Evolutionary conservation across 1,284 basidiomycete species (phyloP).

Genomic region (Cutaneotrichosporon arboriforme): DNA sequence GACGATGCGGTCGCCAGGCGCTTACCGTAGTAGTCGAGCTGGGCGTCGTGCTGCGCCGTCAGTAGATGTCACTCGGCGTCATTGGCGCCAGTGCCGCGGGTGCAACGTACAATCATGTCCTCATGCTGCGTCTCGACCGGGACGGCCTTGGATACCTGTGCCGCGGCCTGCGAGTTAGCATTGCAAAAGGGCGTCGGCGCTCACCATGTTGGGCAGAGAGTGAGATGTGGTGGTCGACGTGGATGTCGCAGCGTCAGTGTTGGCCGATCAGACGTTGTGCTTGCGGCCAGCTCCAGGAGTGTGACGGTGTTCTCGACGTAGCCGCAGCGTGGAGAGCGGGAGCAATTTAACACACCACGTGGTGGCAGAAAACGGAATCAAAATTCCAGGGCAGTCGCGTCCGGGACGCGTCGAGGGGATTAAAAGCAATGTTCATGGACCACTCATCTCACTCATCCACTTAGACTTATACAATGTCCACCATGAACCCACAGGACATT

Average conservation of each 20-base stretch:
- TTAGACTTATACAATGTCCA: background rate
- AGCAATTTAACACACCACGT: background rate
- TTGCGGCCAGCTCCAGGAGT: background rate
- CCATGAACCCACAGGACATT: conserved; percentile 33
- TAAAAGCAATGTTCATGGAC: background rate
- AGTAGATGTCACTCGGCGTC: background rate
- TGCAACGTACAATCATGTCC: conserved; percentile 81
- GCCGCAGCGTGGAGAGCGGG: background rate
- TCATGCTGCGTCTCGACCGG: conserved; percentile 81
- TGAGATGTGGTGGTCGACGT: background rate
- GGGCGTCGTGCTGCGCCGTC: conserved; percentile 78
- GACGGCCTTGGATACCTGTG: conserved; percentile 35
- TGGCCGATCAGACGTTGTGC: background rate
- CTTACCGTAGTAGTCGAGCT: conserved; percentile 96
- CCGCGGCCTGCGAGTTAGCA: conserved; percentile 22
- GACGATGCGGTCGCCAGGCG: conserved; percentile 94
- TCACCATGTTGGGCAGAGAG: conserved; percentile 12
- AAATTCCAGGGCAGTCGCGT: background rate
- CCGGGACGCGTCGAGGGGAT: background rate
- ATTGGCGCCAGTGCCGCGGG: no score
- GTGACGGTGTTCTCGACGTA: background rate
- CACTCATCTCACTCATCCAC: background rate
- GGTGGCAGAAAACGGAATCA: conserved; percentile 1
- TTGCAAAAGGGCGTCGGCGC: background rate
- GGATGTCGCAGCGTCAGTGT: background rate